Evolutionary conservation across 495 filamentous ascomycete species (phyloP).

Genomic region (Astrothelium subdiscretum): DNA sequence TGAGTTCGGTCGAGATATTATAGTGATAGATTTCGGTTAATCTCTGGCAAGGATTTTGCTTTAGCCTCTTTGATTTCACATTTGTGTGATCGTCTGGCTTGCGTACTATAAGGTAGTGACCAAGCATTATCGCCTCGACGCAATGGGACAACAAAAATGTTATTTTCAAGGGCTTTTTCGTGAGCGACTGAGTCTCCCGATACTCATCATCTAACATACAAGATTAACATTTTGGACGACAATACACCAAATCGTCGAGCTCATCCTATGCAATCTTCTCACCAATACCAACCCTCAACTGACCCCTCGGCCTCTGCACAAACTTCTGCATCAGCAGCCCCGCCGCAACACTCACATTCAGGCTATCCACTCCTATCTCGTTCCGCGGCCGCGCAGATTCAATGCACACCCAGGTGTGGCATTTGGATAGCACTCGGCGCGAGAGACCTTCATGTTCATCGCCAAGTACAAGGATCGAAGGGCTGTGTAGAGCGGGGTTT

Average conservation of each 20-base stretch:
- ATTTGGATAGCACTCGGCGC: slow-evolving; percentile 45
- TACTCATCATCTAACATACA: no score
- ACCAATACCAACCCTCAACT: neutral
- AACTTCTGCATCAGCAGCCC: slow-evolving; percentile 60
- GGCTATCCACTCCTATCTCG: slow-evolving; percentile 52
- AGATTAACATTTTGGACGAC: neutral
- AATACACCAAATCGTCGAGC: neutral
- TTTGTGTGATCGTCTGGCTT: no score
- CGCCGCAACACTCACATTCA: slow-evolving; percentile 82
- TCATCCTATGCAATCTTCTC: neutral
- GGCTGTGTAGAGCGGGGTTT: neutral
- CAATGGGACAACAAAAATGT: no score
- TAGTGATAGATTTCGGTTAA: no score
- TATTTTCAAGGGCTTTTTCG: no score
- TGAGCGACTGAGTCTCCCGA: no score
- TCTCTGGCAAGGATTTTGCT: no score
- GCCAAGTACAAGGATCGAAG: slow-evolving; percentile 39
- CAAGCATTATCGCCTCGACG: no score
- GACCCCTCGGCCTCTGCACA: slow-evolving; percentile 28
- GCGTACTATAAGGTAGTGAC: no score
- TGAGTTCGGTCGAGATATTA: no score
- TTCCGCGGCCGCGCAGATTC: slow-evolving; percentile 30
- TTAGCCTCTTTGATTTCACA: no score
- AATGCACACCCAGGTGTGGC: slow-evolving; percentile 50
- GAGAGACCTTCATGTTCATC: slow-evolving; percentile 68